Evolutionary conservation across 192 early-diverging fungal species (phyloP).

Genomic region (Coemansia reversa): DNA sequence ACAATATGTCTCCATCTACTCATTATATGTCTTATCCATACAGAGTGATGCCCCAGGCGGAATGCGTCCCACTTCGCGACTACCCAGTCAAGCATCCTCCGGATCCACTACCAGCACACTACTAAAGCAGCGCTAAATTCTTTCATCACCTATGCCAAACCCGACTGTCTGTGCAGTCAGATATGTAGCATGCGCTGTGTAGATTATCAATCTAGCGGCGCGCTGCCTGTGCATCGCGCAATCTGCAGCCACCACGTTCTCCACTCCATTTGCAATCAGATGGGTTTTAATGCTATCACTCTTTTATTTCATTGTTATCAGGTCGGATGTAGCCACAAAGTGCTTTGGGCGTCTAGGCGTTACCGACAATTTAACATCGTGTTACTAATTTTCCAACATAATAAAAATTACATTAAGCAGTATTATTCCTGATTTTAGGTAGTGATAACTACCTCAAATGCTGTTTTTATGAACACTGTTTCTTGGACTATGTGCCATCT

Average conservation of each 20-base stretch:
- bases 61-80: constrained; percentile 41
- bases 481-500: neutral
- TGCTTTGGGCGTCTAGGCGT: no score
- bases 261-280: neutral
- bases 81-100: constrained; percentile 54
- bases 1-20: neutral
- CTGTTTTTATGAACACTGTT: neutral
- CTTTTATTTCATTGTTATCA: neutral
- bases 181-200: neutral
- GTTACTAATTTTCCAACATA: neutral
- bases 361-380: neutral
- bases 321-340: neutral
- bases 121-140: constrained; percentile 7
- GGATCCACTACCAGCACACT: constrained; percentile 39
- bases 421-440: neutral
- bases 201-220: neutral
- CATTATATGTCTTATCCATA: neutral
- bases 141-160: neutral
- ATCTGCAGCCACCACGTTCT: neutral
- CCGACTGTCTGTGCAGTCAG: neutral
- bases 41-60: constrained; percentile 5
- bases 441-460: neutral
- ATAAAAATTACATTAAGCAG: neutral
- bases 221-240: neutral
- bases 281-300: neutral